These are phyloP conservation scores for Candida sp. DNA, from an alignment of 1,139 yeast genomes.

Conservation along the genomic window DNA sequence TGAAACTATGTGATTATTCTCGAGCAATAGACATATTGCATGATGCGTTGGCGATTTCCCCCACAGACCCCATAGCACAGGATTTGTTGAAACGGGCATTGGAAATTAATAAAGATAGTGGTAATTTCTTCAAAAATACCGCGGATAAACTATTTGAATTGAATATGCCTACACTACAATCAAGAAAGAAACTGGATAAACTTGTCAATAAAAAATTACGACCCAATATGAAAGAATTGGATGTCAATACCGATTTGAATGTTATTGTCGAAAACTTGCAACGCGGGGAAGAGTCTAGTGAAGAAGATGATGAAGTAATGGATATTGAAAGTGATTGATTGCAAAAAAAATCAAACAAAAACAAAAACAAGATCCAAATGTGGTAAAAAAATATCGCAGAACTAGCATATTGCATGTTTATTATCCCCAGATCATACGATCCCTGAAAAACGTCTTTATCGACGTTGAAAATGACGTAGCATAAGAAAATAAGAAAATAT, in stretches of 20 bases:
- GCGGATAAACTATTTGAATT: slow-evolving; percentile 15
- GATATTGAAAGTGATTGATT: slow-evolving; percentile 57
- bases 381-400: too few relatives aligned
- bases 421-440: too few relatives aligned
- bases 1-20: slow-evolving; percentile 61
- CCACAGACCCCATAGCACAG: slow-evolving; percentile 80
- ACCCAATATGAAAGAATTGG: slow-evolving; percentile 16
- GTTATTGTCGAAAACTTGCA: slow-evolving; percentile 39
- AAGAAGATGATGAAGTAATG: slow-evolving; percentile 59
- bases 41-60: slow-evolving; percentile 74
- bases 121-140: slow-evolving; percentile 21
- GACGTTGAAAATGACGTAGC: too few relatives aligned
- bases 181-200: slow-evolving; percentile 9
- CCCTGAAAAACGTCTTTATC: too few relatives aligned
- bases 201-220: slow-evolving; percentile 10
- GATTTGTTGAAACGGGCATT: slow-evolving; percentile 81
- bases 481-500: too few relatives aligned
- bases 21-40: slow-evolving; percentile 79
- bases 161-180: slow-evolving; percentile 16
- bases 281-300: slow-evolving; percentile 54
- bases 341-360: too few relatives aligned
- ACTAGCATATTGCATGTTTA: too few relatives aligned
- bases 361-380: too few relatives aligned
- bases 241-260: slow-evolving; percentile 20
- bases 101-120: slow-evolving; percentile 51